Evolutionary conservation across 345 rosid species (phyloP).

Genomic region (Psidium guajava): DNA sequence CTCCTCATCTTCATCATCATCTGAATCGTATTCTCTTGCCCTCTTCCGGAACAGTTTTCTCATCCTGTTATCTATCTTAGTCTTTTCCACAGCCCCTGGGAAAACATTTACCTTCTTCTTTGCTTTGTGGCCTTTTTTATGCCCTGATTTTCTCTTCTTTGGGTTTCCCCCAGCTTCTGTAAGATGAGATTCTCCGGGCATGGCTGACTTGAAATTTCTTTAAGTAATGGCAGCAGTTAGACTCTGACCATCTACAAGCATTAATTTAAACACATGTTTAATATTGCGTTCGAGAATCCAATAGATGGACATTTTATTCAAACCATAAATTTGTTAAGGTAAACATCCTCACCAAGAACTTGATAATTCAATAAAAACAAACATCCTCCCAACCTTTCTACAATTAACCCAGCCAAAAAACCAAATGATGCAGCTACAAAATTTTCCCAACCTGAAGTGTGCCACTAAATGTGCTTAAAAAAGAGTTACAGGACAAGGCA

Average conservation of each 20-base stretch:
- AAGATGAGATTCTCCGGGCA: not conserved
- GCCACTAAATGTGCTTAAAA: not conserved
- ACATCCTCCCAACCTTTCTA: not conserved
- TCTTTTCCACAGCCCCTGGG: not conserved
- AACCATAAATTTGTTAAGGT: not conserved
- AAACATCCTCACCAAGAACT: not conserved
- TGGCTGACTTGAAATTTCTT: not conserved
- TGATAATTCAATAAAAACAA: not conserved
- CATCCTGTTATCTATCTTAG: constrained; percentile 33
- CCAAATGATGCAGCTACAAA: not conserved
- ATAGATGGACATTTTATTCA: not conserved
- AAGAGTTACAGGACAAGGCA: not conserved
- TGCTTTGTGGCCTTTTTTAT: not conserved
- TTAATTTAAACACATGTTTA: not conserved
- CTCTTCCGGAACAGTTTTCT: constrained; percentile 52
- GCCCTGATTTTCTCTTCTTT: not conserved
- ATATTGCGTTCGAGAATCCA: not conserved
- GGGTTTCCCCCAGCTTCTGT: not conserved
- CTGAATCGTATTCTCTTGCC: constrained; percentile 84
- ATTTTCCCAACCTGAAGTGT: not conserved
- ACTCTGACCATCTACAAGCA: not conserved
- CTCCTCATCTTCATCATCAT: constrained; percentile 31
- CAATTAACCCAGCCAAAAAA: not conserved
- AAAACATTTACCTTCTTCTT: not conserved
- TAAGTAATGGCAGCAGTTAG: not conserved